Evolutionary conservation across 345 rosid species (phyloP).

Genomic region (Alliaria petiolata): DNA sequence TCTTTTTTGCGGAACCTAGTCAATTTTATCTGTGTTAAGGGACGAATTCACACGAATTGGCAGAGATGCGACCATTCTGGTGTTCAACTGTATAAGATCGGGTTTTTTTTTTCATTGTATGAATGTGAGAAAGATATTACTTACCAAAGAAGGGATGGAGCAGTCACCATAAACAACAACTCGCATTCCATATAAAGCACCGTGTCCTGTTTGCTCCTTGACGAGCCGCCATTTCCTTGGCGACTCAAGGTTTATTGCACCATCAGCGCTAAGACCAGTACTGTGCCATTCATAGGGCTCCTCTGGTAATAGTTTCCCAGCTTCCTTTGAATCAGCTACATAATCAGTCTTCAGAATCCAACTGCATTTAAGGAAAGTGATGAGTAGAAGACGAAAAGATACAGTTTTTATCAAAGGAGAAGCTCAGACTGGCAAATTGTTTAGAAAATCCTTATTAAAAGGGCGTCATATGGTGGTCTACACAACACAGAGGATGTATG

Average conservation of each 20-base stretch:
- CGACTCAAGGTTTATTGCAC: conserved; percentile 72
- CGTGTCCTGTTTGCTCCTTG: conserved; percentile 82
- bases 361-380: conserved; percentile 44
- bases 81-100: not conserved
- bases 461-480: not conserved
- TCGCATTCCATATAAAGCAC: conserved; percentile 79
- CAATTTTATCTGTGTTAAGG: not conserved
- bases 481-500: not conserved
- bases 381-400: not conserved
- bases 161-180: conserved; percentile 86
- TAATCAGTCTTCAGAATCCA: conserved; percentile 91
- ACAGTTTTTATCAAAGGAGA: not conserved
- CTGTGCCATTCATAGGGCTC: conserved; percentile 87
- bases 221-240: conserved; percentile 90
- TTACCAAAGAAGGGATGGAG: conserved; percentile 85
- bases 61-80: not conserved
- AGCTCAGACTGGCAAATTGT: not conserved
- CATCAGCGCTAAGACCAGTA: conserved; percentile 71
- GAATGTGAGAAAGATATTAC: conserved; percentile 15
- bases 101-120: not conserved
- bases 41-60: not conserved
- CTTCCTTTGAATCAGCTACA: conserved; percentile 63
- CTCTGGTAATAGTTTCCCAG: conserved; percentile 71
- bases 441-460: not conserved
- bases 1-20: not conserved